Percentiles rank a stretch among this genome's conserved stretches.
Conservation (phyloP, 345 rosid genomes). For the Murraya paniculata region DNA sequence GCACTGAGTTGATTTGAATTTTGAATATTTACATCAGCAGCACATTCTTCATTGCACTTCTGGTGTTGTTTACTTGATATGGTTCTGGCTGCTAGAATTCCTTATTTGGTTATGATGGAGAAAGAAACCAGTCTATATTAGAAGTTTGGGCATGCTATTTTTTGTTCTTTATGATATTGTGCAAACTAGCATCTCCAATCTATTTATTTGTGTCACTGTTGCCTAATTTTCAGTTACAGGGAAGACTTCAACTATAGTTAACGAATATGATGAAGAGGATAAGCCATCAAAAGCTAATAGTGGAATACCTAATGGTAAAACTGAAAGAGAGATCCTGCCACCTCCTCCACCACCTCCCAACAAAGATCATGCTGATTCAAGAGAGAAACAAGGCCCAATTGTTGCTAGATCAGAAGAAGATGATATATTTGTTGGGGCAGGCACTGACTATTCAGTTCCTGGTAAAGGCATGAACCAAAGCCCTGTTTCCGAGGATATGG, state of each 20-base stretch:
- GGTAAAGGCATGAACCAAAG: slow-evolving; percentile 77
- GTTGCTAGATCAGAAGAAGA: slow-evolving; percentile 68
- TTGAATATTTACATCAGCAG: neutral
- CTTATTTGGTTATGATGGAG: neutral
- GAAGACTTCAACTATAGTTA: slow-evolving; percentile 45
- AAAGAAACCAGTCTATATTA: neutral
- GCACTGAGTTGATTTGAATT: neutral
- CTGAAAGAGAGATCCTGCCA: slow-evolving; percentile 52
- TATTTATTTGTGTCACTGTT: slow-evolving; percentile 3
- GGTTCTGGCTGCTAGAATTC: slow-evolving; percentile 9
- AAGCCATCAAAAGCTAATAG: slow-evolving; percentile 47
- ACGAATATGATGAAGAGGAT: slow-evolving; percentile 58
- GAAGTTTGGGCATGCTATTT: neutral
- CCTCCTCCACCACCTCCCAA: slow-evolving; percentile 72
- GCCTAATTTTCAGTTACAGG: slow-evolving; percentile 35
- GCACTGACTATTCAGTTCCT: slow-evolving; percentile 70
- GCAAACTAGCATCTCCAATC: neutral
- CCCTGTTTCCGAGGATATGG: slow-evolving; percentile 98
- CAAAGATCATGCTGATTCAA: slow-evolving; percentile 44
- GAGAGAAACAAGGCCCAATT: slow-evolving; percentile 53
- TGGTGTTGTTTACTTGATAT: neutral
- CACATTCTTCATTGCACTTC: neutral
- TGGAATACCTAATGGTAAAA: slow-evolving; percentile 29
- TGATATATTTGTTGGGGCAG: slow-evolving; percentile 91
- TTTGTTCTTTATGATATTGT: neutral